phyloP scores from a whole-genome alignment of 164 flowering plant species.

The Buxus sempervirens region DNA sequence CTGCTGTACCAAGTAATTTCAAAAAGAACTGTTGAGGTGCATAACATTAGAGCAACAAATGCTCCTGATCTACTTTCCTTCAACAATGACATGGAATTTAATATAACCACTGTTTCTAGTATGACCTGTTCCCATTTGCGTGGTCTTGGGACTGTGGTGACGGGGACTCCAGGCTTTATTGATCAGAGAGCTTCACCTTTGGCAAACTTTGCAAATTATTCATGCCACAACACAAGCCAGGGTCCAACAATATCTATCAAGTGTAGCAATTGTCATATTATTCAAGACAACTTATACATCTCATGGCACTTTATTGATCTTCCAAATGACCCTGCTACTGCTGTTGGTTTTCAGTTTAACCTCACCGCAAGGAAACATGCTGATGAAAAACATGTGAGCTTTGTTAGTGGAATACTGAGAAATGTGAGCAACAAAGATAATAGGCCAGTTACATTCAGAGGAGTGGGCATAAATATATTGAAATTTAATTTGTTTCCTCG shows the following conservation, averaged over 20 bases:
- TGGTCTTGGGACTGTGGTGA: slow-evolving; percentile 56
- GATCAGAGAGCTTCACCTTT: slow-evolving; percentile 49
- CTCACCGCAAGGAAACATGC: slow-evolving; percentile 51
- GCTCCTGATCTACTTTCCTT: slow-evolving; percentile 74
- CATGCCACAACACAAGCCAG: slow-evolving; percentile 69
- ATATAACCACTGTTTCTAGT: slow-evolving; percentile 82
- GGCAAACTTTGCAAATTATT: slow-evolving; percentile 52
- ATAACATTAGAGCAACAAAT: slow-evolving; percentile 72
- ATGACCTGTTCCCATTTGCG: slow-evolving; percentile 93
- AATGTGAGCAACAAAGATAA: slow-evolving; percentile 50
- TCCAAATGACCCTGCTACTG: slow-evolving; percentile 79
- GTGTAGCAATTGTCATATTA: slow-evolving; percentile 58
- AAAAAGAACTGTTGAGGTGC: slow-evolving; percentile 78
- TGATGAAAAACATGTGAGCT: slow-evolving; percentile 54
- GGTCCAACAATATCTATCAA: slow-evolving; percentile 73
- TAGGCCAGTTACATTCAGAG: slow-evolving; percentile 74
- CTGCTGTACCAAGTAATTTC: slow-evolving; percentile 83
- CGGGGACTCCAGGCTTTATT: slow-evolving; percentile 66
- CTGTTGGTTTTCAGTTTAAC: slow-evolving; percentile 91
- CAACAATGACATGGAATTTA: slow-evolving; percentile 82
- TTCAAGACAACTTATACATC: slow-evolving; percentile 51
- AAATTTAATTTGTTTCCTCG: slow-evolving; percentile 80
- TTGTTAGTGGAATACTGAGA: slow-evolving; percentile 60
- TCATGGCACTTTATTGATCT: slow-evolving; percentile 96
- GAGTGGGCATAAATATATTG: slow-evolving; percentile 57